Percentiles rank a stretch among this genome's conserved stretches.
Conservation (phyloP, 2,329 filamentous ascomycete genomes). For the Pseudonectria foliicola region DNA sequence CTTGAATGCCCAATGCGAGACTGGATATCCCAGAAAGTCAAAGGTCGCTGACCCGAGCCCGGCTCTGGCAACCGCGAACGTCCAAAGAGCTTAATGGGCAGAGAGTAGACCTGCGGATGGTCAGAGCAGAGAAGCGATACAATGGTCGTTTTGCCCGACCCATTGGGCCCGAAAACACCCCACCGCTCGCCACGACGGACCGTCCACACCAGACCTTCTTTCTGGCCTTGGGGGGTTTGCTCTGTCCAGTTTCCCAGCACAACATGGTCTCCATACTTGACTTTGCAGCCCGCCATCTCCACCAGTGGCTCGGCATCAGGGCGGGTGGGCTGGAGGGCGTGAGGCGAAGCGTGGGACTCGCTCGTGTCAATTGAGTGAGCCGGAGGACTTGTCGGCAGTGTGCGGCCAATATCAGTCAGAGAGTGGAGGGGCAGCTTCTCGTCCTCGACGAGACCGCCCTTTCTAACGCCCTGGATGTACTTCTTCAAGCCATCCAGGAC, state of each 20-base stretch:
- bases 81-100: constrained; percentile 82
- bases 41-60: constrained; percentile 57
- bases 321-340: constrained; percentile 16
- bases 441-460: constrained; percentile 38
- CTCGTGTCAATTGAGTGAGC: constrained; percentile 4
- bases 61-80: constrained; percentile 69
- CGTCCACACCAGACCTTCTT: constrained; percentile 70
- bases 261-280: constrained; percentile 70
- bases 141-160: constrained; percentile 91
- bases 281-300: constrained; percentile 78
- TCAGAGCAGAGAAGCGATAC: constrained; percentile 90
- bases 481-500: constrained; percentile 49
- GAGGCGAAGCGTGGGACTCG: constrained; percentile 5
- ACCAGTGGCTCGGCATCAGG: constrained; percentile 61
- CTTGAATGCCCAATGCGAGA: constrained; percentile 85
- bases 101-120: constrained; percentile 87
- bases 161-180: constrained; percentile 91
- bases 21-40: constrained; percentile 92
- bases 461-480: constrained; percentile 41
- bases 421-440: constrained; percentile 40
- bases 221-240: constrained; percentile 38
- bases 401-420: constrained; percentile 43
- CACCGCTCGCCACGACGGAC: constrained; percentile 79
- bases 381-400: constrained; percentile 25
- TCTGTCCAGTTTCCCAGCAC: constrained; percentile 78